phyloP scores from a whole-genome alignment of 2,329 filamentous ascomycete genomes.

The Fusarium luffae region DNA sequence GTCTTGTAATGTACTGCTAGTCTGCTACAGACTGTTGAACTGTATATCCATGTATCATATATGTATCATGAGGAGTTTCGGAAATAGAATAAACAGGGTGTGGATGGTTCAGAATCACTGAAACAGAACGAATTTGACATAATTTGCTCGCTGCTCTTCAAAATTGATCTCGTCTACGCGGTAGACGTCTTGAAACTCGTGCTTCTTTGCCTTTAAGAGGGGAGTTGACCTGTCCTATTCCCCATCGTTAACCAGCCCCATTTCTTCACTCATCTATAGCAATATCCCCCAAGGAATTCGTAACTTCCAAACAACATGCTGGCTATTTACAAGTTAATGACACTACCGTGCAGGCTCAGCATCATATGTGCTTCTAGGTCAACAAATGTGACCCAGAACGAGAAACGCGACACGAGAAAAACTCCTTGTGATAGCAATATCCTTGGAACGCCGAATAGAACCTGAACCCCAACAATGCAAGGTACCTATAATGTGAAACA shows the following conservation, averaged over 20 bases:
- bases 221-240: slow-evolving; percentile 17
- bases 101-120: not conserved
- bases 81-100: not conserved
- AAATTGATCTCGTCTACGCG: slow-evolving; percentile 35
- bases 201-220: slow-evolving; percentile 16
- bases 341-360: not conserved
- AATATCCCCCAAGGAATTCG: not conserved
- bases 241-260: not conserved
- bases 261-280: slow-evolving; percentile 20
- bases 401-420: slow-evolving; percentile 9
- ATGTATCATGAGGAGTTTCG: slow-evolving; percentile 12
- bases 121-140: not conserved
- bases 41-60: slow-evolving; percentile 27
- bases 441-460: slow-evolving; percentile 41
- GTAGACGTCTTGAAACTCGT: slow-evolving; percentile 11
- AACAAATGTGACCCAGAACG: not conserved
- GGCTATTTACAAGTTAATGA: slow-evolving; percentile 4
- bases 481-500: slow-evolving; percentile 15
- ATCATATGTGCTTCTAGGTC: not conserved
- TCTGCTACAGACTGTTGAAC: not conserved
- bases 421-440: slow-evolving; percentile 27
- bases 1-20: not conserved
- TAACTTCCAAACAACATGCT: slow-evolving; percentile 2
- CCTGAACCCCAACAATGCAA: slow-evolving; percentile 34
- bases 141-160: slow-evolving; percentile 5